phyloP scores from a whole-genome alignment of 805 yeast species.

The Candida taoyuanica region DNA sequence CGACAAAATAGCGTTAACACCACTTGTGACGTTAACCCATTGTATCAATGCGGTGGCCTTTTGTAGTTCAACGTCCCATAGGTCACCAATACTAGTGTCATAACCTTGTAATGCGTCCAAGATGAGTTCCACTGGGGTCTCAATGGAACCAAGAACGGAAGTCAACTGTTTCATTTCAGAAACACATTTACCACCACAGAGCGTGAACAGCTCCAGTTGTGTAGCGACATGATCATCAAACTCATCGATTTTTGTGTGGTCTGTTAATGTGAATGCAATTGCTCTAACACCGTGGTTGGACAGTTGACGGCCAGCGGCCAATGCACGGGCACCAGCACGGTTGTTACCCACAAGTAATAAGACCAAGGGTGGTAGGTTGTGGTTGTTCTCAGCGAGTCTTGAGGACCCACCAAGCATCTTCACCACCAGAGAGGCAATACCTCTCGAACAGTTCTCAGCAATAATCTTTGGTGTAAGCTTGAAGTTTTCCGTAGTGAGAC shows the following conservation, averaged over 20 bases:
- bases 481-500: constrained; percentile 49
- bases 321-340: constrained; percentile 67
- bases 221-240: constrained; percentile 31
- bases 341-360: constrained; percentile 69
- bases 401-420: constrained; percentile 65
- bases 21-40: constrained; percentile 59
- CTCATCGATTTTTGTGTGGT: constrained; percentile 17
- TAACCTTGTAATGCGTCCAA: constrained; percentile 85
- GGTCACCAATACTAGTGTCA: constrained; percentile 62
- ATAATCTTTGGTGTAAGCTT: constrained; percentile 42
- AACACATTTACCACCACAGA: constrained; percentile 63
- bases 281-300: constrained; percentile 70
- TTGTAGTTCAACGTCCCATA: constrained; percentile 37
- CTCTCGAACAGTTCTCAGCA: constrained; percentile 66
- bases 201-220: constrained; percentile 52
- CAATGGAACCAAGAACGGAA: constrained; percentile 40
- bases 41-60: constrained; percentile 42
- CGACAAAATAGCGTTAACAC: constrained; percentile 44
- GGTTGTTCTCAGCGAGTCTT: constrained; percentile 60
- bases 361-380: constrained; percentile 76
- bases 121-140: constrained; percentile 73
- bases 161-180: constrained; percentile 32
- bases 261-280: constrained; percentile 29
- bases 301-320: constrained; percentile 76
- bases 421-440: constrained; percentile 55